phyloP scores from a whole-genome alignment of 495 filamentous ascomycete genomes.

The Extremus antarcticus region DNA sequence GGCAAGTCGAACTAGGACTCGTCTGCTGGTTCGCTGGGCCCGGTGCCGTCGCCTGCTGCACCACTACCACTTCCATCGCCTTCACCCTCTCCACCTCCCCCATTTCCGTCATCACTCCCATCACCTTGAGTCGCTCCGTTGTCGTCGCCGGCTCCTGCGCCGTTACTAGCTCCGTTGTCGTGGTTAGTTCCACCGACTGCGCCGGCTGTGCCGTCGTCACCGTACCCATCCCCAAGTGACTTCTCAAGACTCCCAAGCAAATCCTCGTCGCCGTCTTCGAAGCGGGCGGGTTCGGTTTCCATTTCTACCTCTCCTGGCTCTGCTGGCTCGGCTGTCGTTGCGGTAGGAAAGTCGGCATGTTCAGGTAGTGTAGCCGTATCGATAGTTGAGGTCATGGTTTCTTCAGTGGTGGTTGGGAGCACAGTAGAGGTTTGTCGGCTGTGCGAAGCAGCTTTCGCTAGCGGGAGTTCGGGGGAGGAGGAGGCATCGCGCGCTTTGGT shows the following conservation, averaged over 20 bases:
- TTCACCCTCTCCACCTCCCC: too few relatives aligned
- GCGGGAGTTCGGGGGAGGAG: slow-evolving; percentile 28
- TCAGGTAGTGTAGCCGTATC: slow-evolving; percentile 3
- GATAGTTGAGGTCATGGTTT: slow-evolving; percentile 10
- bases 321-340: neutral
- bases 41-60: too few relatives aligned
- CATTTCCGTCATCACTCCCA: too few relatives aligned
- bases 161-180: too few relatives aligned
- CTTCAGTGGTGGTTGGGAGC: neutral
- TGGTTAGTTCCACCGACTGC: too few relatives aligned
- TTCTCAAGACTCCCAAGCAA: slow-evolving; percentile 33
- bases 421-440: slow-evolving; percentile 25
- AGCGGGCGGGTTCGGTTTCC: slow-evolving; percentile 12
- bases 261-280: slow-evolving; percentile 32
- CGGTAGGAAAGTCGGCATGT: neutral
- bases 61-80: too few relatives aligned
- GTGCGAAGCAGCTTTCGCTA: slow-evolving; percentile 20
- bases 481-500: slow-evolving; percentile 11
- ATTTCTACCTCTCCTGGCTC: neutral
- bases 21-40: too few relatives aligned
- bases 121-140: too few relatives aligned
- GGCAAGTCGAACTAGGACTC: too few relatives aligned
- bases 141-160: too few relatives aligned
- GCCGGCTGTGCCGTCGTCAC: neutral
- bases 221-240: slow-evolving; percentile 28